phyloP scores from a whole-genome alignment of 1,139 yeast species.

The Scheffersomyces illinoinensis region DNA sequence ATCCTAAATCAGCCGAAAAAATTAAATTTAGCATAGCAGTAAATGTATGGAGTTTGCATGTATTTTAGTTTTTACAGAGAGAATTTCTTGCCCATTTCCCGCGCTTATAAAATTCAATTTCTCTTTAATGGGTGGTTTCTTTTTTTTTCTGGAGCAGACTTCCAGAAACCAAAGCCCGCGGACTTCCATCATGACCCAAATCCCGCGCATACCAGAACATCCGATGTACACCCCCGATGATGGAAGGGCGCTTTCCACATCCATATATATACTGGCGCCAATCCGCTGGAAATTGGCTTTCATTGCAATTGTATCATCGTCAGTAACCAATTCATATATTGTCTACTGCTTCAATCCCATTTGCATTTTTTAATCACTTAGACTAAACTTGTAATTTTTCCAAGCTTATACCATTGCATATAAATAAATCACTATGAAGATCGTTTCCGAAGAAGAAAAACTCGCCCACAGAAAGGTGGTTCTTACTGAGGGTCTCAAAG shows the following conservation, averaged over 20 bases:
- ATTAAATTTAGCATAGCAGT: neutral
- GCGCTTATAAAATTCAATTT: neutral
- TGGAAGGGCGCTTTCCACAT: neutral
- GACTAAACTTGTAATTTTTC: neutral
- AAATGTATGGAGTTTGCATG: neutral
- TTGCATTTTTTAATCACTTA: neutral
- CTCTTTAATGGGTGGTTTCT: neutral
- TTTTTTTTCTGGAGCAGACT: neutral
- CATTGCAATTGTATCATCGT: neutral
- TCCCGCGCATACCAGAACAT: neutral
- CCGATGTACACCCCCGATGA: neutral
- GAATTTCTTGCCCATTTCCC: neutral
- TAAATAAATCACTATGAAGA: conserved; percentile 50
- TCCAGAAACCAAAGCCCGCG: neutral
- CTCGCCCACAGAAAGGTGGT: conserved; percentile 62
- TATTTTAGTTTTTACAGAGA: neutral
- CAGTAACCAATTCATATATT: neutral
- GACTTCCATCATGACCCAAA: neutral
- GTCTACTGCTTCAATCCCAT: neutral
- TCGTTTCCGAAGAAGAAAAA: conserved; percentile 64
- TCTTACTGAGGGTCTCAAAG: conserved; percentile 61
- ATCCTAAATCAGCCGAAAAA: neutral
- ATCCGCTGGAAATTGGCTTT: neutral
- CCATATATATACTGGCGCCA: neutral
- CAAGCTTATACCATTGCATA: neutral